Percentiles rank a stretch among this genome's conserved stretches.
Evolutionary conservation across 2,329 filamentous ascomycete genomes (phyloP).

Genomic region (Stachybotrys echinatus): DNA sequence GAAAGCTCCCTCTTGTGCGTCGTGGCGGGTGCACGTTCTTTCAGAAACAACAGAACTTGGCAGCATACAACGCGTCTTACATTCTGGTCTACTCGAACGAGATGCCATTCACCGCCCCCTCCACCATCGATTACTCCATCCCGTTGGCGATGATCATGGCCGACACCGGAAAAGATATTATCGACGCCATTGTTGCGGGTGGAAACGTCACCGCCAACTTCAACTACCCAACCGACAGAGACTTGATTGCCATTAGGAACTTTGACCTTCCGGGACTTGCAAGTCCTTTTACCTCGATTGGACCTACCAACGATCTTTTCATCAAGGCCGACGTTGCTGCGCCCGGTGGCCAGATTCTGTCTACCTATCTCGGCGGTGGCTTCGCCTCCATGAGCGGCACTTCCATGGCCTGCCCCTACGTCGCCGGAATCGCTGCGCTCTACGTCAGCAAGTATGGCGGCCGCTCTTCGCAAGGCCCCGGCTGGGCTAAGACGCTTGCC

Average conservation of each 20-base stretch:
- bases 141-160: neutral
- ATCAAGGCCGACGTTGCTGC: constrained; percentile 37
- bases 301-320: constrained; percentile 34
- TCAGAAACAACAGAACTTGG: constrained; percentile 17
- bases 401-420: constrained; percentile 13
- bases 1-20: constrained; percentile 18
- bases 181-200: neutral
- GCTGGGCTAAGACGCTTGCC: constrained; percentile 5
- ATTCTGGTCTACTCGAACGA: constrained; percentile 20
- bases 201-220: neutral
- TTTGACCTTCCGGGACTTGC: neutral
- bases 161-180: neutral
- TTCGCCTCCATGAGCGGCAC: constrained; percentile 32
- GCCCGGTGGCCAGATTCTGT: constrained; percentile 37
- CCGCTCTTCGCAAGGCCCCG: constrained; percentile 16
- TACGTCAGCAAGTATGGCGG: constrained; percentile 26
- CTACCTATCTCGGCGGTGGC: constrained; percentile 18
- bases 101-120: neutral
- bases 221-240: neutral
- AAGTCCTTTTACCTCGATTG: constrained; percentile 32
- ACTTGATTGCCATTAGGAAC: neutral
- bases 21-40: constrained; percentile 19
- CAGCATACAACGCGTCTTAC: constrained; percentile 16
- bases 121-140: neutral
- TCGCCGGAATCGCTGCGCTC: constrained; percentile 30